Conservation (phyloP, 768 basidiomycete species). For the Pisolithus sp. region DNA sequence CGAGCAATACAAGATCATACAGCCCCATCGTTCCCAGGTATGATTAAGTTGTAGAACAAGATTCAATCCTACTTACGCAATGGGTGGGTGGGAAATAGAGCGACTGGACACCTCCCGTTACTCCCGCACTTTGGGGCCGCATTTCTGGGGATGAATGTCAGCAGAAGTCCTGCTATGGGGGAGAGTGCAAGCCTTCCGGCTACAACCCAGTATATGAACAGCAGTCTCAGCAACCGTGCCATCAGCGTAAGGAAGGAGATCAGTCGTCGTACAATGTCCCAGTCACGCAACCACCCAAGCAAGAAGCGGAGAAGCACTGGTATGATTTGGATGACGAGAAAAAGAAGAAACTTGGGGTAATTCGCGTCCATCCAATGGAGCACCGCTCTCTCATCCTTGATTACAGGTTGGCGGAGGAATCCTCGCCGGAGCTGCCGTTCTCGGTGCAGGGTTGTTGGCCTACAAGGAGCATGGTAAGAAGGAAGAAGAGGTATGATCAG, state of each 20-base stretch:
- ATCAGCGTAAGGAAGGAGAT: conserved; percentile 22
- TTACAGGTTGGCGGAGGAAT: conserved; percentile 60
- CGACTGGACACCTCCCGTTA: conserved; percentile 60
- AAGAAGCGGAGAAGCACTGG: conserved; percentile 52
- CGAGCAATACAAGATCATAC: conserved; percentile 60
- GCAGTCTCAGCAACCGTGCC: conserved; percentile 19
- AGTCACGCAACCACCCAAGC: conserved; percentile 24
- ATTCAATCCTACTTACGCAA: not conserved
- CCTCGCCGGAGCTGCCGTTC: conserved; percentile 43
- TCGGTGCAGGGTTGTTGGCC: conserved; percentile 46
- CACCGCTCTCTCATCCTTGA: conserved; percentile 3
- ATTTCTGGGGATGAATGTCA: conserved; percentile 30
- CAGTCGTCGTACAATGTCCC: conserved; percentile 15
- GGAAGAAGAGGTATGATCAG: conserved; percentile 45
- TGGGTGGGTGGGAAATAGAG: conserved; percentile 31
- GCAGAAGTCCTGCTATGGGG: conserved; percentile 15
- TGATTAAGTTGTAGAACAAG: not conserved
- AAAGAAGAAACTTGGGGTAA: conserved; percentile 56
- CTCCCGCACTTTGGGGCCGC: conserved; percentile 66
- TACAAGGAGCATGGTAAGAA: conserved; percentile 52
- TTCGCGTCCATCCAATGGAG: not conserved
- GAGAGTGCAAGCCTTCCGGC: conserved; percentile 10
- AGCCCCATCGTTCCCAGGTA: conserved; percentile 66
- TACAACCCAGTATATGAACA: conserved; percentile 10
- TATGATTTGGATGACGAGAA: conserved; percentile 45